These are phyloP conservation scores for Emericellopsis cladophorae DNA, from an alignment of 2,329 filamentous ascomycete species.

Conservation along the genomic window DNA sequence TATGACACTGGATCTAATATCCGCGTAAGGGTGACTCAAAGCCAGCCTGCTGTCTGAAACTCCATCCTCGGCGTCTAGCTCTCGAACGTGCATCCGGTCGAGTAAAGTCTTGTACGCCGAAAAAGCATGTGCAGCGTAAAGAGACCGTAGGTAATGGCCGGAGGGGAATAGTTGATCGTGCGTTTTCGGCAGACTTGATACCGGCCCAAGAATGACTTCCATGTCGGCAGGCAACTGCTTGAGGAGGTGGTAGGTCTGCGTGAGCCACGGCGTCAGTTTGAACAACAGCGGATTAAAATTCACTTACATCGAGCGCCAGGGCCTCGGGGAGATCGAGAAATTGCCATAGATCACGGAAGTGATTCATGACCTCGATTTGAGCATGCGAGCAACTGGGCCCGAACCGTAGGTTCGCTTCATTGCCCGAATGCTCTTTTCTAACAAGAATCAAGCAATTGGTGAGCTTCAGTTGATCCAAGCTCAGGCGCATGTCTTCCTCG, in stretches of 20 bases:
- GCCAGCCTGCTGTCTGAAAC: neutral
- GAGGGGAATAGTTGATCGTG: slow-evolving; percentile 54
- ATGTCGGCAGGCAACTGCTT: slow-evolving; percentile 56
- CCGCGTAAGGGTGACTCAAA: neutral
- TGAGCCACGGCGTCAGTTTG: slow-evolving; percentile 6
- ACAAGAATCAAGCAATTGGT: slow-evolving; percentile 54
- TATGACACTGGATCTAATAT: neutral
- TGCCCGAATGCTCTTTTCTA: slow-evolving; percentile 35
- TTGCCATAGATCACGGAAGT: slow-evolving; percentile 75
- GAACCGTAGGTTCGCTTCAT: slow-evolving; percentile 27
- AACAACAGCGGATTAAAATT: neutral
- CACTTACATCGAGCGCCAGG: slow-evolving; percentile 51
- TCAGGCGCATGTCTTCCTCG: slow-evolving; percentile 44
- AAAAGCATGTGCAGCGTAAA: slow-evolving; percentile 61
- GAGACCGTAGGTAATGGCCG: slow-evolving; percentile 56
- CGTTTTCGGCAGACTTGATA: slow-evolving; percentile 38
- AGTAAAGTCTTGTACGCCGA: slow-evolving; percentile 40
- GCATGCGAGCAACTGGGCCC: slow-evolving; percentile 45
- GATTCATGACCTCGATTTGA: slow-evolving; percentile 66
- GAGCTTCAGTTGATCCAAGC: slow-evolving; percentile 56
- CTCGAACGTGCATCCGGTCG: neutral
- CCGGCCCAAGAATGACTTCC: slow-evolving; percentile 29
- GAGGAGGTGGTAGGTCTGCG: slow-evolving; percentile 57
- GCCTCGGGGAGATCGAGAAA: slow-evolving; percentile 64
- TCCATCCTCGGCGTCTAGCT: neutral